These are phyloP conservation scores for Cryphonectria carpinicola DNA, from an alignment of 2,329 filamentous ascomycete genomes.

Conservation along the genomic window DNA sequence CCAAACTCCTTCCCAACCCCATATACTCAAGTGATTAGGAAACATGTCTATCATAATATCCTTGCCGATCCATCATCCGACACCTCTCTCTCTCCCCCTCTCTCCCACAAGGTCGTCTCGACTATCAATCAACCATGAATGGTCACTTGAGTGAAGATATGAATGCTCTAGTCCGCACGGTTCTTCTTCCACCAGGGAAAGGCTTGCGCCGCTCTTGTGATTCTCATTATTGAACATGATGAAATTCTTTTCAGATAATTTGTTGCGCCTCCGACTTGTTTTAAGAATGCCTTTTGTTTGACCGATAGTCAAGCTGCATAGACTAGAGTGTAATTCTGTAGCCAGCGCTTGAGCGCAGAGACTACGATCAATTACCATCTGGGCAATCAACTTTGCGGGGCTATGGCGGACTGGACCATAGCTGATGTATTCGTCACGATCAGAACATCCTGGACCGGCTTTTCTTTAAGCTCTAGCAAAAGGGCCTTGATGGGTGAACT, in stretches of 20 bases:
- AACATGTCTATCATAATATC: background rate
- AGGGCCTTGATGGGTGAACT: conserved; percentile 24
- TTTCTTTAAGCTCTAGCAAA: background rate
- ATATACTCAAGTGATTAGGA: background rate
- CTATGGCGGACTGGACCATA: conserved; percentile 12
- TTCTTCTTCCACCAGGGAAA: background rate
- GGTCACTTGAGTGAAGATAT: background rate
- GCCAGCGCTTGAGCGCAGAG: background rate
- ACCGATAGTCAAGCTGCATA: background rate
- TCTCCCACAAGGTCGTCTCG: background rate
- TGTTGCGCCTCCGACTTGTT: background rate
- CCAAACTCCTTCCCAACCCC: background rate
- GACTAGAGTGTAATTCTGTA: background rate
- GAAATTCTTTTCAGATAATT: background rate
- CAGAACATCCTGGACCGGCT: background rate
- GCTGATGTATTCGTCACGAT: conserved; percentile 17
- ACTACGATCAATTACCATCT: background rate
- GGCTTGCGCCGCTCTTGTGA: background rate
- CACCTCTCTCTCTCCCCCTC: no score
- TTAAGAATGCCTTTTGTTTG: background rate
- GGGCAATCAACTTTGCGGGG: background rate
- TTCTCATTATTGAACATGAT: background rate
- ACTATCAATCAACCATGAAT: background rate
- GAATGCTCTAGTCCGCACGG: background rate
- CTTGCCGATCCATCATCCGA: background rate